Percentiles rank a stretch among this genome's conserved stretches.
Conservation (phyloP, 2,329 filamentous ascomycete genomes). For the Clarireedia sp. region DNA sequence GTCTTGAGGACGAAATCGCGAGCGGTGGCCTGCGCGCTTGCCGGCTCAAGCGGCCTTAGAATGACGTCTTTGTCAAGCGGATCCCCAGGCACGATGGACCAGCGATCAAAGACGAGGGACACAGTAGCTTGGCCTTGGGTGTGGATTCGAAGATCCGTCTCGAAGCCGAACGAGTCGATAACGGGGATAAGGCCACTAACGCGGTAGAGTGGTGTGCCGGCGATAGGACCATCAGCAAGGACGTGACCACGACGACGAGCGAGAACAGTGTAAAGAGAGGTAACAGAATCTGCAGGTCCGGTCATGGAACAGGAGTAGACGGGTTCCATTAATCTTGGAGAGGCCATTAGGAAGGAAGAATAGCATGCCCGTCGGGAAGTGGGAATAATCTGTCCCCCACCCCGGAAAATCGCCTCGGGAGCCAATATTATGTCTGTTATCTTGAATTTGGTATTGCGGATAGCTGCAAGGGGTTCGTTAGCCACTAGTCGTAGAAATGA, state of each 20-base stretch:
- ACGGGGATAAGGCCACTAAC: conserved; percentile 89
- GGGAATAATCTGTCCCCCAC: conserved; percentile 94
- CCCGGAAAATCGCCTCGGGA: conserved; percentile 84
- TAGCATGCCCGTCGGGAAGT: conserved; percentile 90
- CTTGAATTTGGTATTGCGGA: conserved; percentile 96
- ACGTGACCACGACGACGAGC: conserved; percentile 86
- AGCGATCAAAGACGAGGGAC: conserved; percentile 87
- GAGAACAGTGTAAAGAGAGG: conserved; percentile 84
- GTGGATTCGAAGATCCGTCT: conserved; percentile 93
- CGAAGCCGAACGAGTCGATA: conserved; percentile 96
- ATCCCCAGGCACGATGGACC: conserved; percentile 93
- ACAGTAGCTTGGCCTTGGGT: conserved; percentile 89
- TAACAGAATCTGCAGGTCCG: conserved; percentile 81
- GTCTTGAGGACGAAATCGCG: conserved; percentile 97
- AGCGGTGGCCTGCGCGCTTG: conserved; percentile 79
- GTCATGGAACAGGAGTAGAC: conserved; percentile 90
- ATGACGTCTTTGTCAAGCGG: conserved; percentile 83
- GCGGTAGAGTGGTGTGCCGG: conserved; percentile 87
- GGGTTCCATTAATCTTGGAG: conserved; percentile 92
- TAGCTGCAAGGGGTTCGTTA: conserved; percentile 48
- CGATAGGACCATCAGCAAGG: conserved; percentile 85
- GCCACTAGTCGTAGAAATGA: conserved; percentile 15
- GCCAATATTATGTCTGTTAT: conserved; percentile 86
- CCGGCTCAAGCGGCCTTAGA: conserved; percentile 77
- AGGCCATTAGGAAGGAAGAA: conserved; percentile 94